Percentiles rank a stretch among this genome's conserved stretches.
Conservation (phyloP, 352 stramenopile species). For the Plasmopara muralis region DNA sequence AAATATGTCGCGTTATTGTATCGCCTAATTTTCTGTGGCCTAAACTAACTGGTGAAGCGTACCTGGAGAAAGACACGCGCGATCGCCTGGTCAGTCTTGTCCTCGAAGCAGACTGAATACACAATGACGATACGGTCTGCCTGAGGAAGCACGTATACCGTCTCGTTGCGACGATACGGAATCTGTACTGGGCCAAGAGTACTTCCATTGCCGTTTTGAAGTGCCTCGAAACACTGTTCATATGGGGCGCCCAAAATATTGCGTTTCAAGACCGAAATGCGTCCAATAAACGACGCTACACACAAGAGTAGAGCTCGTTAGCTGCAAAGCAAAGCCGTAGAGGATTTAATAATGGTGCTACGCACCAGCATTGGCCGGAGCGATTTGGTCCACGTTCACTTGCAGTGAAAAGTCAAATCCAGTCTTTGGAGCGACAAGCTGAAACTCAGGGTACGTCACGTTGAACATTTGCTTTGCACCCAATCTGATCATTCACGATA, state of each 20-base stretch:
- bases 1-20: background rate
- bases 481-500: conserved; percentile 28
- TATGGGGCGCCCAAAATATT: conserved; percentile 76
- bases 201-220: conserved; percentile 51
- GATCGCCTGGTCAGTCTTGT: conserved; percentile 89
- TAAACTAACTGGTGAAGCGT: background rate
- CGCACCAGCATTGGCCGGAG: conserved; percentile 54
- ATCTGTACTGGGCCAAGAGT: conserved; percentile 67
- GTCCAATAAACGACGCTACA: conserved; percentile 66
- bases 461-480: conserved; percentile 66
- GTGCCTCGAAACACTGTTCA: conserved; percentile 79
- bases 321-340: background rate
- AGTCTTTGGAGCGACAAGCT: conserved; percentile 50
- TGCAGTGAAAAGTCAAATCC: conserved; percentile 79
- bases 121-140: conserved; percentile 88
- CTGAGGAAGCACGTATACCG: conserved; percentile 81
- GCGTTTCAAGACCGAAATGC: conserved; percentile 72
- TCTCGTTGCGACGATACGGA: conserved; percentile 82
- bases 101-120: conserved; percentile 90
- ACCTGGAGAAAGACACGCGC: conserved; percentile 88
- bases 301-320: conserved; percentile 2
- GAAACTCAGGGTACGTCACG: conserved; percentile 67
- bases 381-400: conserved; percentile 74
- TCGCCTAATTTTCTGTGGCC: background rate
- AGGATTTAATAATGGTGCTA: background rate